Evolutionary conservation across 2,329 filamentous ascomycete species (phyloP).

Genomic region (Sordariomycetes sp.): DNA sequence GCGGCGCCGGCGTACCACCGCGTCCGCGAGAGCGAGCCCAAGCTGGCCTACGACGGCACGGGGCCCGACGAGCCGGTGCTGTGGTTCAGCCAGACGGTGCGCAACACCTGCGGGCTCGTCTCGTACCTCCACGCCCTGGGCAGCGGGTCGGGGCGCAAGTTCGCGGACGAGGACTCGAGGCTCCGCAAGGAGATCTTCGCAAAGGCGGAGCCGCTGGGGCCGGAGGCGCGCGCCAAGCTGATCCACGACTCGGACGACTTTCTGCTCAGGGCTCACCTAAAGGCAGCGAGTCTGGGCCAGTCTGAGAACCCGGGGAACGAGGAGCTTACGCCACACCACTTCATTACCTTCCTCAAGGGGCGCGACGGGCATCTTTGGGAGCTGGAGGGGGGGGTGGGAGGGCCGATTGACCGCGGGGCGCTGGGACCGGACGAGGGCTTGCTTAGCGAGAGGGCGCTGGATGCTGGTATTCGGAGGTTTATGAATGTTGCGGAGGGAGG

Average conservation of each 20-base stretch:
- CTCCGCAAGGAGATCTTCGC: slow-evolving; percentile 45
- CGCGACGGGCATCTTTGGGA: slow-evolving; percentile 59
- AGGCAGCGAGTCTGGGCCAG: slow-evolving; percentile 58
- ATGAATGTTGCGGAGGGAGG: not conserved
- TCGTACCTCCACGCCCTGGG: slow-evolving; percentile 64
- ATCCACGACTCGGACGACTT: slow-evolving; percentile 58
- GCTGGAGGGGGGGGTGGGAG: slow-evolving; percentile 64
- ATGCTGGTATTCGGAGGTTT: not conserved
- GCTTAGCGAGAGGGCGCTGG: slow-evolving; percentile 54
- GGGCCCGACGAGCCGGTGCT: slow-evolving; percentile 51
- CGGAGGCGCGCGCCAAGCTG: slow-evolving; percentile 51
- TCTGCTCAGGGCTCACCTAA: slow-evolving; percentile 63
- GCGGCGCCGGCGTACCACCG: slow-evolving; percentile 44
- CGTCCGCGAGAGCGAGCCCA: slow-evolving; percentile 15
- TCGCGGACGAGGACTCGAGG: slow-evolving; percentile 41
- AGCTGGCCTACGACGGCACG: slow-evolving; percentile 20
- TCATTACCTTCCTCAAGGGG: slow-evolving; percentile 52
- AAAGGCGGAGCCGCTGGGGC: slow-evolving; percentile 49
- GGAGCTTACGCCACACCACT: not conserved
- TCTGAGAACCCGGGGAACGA: not conserved
- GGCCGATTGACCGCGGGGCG: slow-evolving; percentile 57
- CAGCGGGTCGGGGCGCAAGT: slow-evolving; percentile 52
- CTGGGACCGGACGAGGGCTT: slow-evolving; percentile 49
- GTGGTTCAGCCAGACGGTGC: slow-evolving; percentile 81
- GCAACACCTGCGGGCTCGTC: slow-evolving; percentile 72